A percentile compares a stretch with the other conserved stretches of the same genome.
phyloP scores from a whole-genome alignment of 108 stramenopile species.

The Cyclostephanos tholiformis region DNA sequence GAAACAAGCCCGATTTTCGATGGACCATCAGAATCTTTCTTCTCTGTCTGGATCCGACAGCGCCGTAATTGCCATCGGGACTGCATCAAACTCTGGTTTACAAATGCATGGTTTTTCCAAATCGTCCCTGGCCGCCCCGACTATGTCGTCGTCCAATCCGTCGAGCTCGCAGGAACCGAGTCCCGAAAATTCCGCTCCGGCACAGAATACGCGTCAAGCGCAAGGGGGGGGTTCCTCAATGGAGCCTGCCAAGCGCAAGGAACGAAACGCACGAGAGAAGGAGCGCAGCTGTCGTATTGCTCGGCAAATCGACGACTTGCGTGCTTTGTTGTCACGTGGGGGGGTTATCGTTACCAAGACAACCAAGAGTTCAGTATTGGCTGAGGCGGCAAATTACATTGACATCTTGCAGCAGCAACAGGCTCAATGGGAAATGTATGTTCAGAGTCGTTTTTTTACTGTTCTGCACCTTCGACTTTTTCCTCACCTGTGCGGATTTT shows the following conservation, averaged over 20 bases:
- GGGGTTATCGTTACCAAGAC: conserved; percentile 91
- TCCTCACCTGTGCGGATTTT: background rate
- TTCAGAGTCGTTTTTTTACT: background rate
- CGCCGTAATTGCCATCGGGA: conserved; percentile 2
- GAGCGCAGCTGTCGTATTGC: conserved; percentile 88
- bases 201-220: background rate
- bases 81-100: background rate
- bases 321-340: conserved; percentile 72
- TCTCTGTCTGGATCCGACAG: conserved; percentile 30
- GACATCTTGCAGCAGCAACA: conserved; percentile 87
- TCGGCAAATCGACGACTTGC: conserved; percentile 80
- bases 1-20: conserved; percentile 41
- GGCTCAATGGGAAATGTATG: conserved; percentile 85
- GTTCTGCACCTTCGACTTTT: background rate
- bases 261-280: conserved; percentile 89
- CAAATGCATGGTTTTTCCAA: background rate
- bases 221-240: conserved; percentile 20
- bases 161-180: background rate
- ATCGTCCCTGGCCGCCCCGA: background rate
- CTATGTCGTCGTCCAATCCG: conserved; percentile 6
- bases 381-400: conserved; percentile 89
- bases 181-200: background rate
- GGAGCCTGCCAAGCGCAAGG: conserved; percentile 68
- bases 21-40: conserved; percentile 33
- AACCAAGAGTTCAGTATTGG: conserved; percentile 85